Evolutionary conservation across 1,284 basidiomycete genomes (phyloP), one percentile per base, ranked within the genome.

Genomic region (Microbotryum scabiosae): DNA sequence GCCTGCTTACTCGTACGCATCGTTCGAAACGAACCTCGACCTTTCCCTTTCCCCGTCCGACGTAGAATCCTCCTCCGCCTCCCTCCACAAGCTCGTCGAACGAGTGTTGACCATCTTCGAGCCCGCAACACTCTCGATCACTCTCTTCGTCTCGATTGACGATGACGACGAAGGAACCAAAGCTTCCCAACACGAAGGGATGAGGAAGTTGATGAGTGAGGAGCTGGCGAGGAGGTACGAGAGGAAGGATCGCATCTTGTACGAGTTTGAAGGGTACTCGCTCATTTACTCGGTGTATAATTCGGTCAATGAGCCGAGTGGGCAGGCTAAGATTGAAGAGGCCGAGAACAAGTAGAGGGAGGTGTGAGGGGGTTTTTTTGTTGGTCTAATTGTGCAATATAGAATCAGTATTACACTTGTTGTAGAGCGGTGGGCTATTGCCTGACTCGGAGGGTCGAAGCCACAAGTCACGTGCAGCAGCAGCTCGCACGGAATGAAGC

Each of bases 11-110:
- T 94, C 90, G 53, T 99, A 96, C 75, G 96, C 96, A 54, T 90
- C 87, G 70, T 98, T 98, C 78, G 96, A 99, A 77, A 96, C 91
- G 77, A 99, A 99, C 76, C 84, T 97, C n/a, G 88, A 90, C 4
- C 81, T 93, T 25, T 76, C 50, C 8, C 56, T 78, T 20, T 32
- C 81, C 28, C 72, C 45, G 76, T 32, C 53, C 36, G 48, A 28
- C 32, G 59, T 47, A 32, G 57, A 41, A 25, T 49, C 36, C 71
- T 74, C 75, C 50, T 72, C 73, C 62, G 73, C 62, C 47, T 36
- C 25, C 9, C 47, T 61, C 21, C 66, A 47, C 23, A 59, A 53
- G 26, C 83, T 98, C 60, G 83, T 98, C 60, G 82, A 84, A 61
- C 86, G 89, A 59, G 90, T 99, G 21, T 87, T 97, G 26, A 78